Evolutionary conservation across 2,329 filamentous ascomycete genomes (phyloP).

Genomic region (Emydomyces testavorans): DNA sequence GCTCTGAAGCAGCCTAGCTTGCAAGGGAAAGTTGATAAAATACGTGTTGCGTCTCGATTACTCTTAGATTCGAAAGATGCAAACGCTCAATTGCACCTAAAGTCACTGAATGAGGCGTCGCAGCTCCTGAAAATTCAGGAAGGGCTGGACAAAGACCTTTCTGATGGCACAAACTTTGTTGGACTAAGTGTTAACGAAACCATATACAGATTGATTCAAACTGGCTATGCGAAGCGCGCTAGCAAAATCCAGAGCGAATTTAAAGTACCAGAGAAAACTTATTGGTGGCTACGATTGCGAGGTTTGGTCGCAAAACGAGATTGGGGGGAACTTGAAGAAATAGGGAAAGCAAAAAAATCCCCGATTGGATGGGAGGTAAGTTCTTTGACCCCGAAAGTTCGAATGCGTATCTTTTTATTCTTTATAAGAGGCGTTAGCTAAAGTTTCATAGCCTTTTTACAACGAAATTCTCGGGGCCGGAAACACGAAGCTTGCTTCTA

Average conservation of each 20-base stretch:
- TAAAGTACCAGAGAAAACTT: slow-evolving; percentile 80
- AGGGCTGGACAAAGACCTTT: slow-evolving; percentile 70
- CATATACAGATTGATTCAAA: slow-evolving; percentile 71
- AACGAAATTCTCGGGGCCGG: slow-evolving; percentile 79
- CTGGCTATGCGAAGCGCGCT: slow-evolving; percentile 72
- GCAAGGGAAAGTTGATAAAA: slow-evolving; percentile 65
- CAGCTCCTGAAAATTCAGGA: slow-evolving; percentile 78
- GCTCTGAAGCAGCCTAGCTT: slow-evolving; percentile 62
- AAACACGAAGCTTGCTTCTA: slow-evolving; percentile 71
- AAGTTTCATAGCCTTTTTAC: slow-evolving; percentile 63
- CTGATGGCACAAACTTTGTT: slow-evolving; percentile 53
- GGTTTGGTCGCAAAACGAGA: slow-evolving; percentile 82
- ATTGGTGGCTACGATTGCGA: slow-evolving; percentile 75
- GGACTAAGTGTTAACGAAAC: slow-evolving; percentile 86
- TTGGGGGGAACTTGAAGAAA: slow-evolving; percentile 86
- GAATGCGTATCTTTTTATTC: background rate
- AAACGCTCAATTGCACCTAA: slow-evolving; percentile 52
- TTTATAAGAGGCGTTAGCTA: slow-evolving; percentile 5
- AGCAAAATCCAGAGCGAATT: slow-evolving; percentile 86
- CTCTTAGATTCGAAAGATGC: slow-evolving; percentile 74
- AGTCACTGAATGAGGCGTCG: slow-evolving; percentile 65
- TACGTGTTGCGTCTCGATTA: slow-evolving; percentile 73
- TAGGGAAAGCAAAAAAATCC: slow-evolving; percentile 61
- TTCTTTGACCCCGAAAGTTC: slow-evolving; percentile 16
- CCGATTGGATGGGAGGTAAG: slow-evolving; percentile 93